Base-by-base conservation (phyloP, 2,329 filamentous ascomycete species). In the Nothophoma quercina region DNA sequence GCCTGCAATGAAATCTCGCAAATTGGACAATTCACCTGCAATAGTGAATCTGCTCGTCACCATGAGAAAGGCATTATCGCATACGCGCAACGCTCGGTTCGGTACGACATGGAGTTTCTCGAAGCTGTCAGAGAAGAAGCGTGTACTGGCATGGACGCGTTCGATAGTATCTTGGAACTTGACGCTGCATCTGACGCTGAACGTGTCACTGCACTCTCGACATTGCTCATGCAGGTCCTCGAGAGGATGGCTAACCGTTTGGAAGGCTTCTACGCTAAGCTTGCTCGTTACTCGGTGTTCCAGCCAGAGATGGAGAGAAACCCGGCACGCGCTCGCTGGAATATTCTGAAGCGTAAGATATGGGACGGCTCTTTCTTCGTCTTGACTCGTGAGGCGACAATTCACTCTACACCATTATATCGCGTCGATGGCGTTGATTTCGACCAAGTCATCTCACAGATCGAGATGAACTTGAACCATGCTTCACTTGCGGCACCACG, bases 61-160 rank as follows among this genome's bases (percentile, higher is more conserved):
- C 79, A 82, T 44, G 79, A 84, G 55, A 76, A 77, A 1, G 81
- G 82, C 4, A 78, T 84, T 41, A 78, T 83, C 36, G 69, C 74
- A 39, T 84, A 84, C 50, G 80, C 81, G 0, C 72, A 75, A 13
- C 77, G 74, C 47, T 79, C 77, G 2, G 79, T 83, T 0, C 72
- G 80, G 54, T 73, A 82, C 3, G 81, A 84, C 36, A 81, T 83
- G 43, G 77, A 79, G 45, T 76, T 84, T 1, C 74, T 84, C 3
- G 81, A 84, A 54, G 78, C 81, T 46, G 77, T 84, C 1, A 76
- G 82, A 6, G 77, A 80, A 39, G 81, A 84, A 56, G 79, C 78
- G 0, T 83, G 81, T 43, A 72, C 73, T 18, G 82, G 82, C 7
- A 84, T 84, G 80, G 81, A 84, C 53, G 81, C 81, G 1, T 64